phyloP scores from a whole-genome alignment of 1,139 yeast genomes.

The Taphrina deformans region DNA sequence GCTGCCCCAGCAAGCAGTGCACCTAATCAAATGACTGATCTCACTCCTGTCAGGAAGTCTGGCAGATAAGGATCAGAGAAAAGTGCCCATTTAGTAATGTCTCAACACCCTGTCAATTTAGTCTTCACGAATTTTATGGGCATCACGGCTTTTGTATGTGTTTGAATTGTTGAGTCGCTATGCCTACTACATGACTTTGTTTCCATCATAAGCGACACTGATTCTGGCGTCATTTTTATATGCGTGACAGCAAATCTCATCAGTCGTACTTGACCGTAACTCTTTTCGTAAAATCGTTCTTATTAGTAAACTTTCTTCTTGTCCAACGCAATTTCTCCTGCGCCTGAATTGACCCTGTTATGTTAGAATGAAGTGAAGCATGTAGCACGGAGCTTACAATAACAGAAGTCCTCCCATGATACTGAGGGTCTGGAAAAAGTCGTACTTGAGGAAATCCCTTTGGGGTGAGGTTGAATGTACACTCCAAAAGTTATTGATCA shows the following conservation, averaged over 20 bases:
- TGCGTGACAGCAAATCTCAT: neutral
- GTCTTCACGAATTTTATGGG: too few species aligned
- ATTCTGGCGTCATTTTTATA: neutral
- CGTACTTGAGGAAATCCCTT: conserved; percentile 89
- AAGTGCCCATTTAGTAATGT: too few species aligned
- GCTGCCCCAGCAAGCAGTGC: too few species aligned
- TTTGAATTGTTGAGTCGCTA: neutral
- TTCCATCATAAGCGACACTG: neutral
- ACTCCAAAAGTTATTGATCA: conserved; percentile 88
- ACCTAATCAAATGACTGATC: too few species aligned
- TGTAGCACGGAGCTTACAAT: conserved; percentile 46
- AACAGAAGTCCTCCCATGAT: conserved; percentile 91
- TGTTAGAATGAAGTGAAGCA: neutral
- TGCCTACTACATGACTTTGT: neutral
- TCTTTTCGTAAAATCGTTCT: neutral
- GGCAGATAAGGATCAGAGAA: too few species aligned
- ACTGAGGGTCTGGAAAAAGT: conserved; percentile 85
- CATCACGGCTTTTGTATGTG: neutral
- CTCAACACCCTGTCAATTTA: too few species aligned
- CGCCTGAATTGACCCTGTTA: conserved; percentile 76
- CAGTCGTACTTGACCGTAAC: neutral
- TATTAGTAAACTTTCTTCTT: conserved; percentile 81
- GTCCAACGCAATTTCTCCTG: conserved; percentile 90
- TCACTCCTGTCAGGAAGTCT: too few species aligned
- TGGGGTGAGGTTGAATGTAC: conserved; percentile 60